Percentiles rank a stretch among this genome's conserved stretches.
phyloP scores from a whole-genome alignment of 2,329 filamentous ascomycete genomes.

The Fusarium algeriense region DNA sequence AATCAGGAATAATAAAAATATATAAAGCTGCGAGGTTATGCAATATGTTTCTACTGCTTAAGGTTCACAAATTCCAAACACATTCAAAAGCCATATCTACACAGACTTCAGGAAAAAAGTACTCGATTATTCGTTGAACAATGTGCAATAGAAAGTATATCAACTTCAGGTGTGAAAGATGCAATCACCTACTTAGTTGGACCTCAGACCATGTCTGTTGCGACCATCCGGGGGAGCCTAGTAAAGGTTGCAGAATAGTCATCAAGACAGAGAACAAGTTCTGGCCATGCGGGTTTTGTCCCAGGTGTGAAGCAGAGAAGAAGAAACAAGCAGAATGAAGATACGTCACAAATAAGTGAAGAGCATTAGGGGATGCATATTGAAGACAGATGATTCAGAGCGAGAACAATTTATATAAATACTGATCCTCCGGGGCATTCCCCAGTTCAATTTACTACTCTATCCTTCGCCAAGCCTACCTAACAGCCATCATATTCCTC shows the following conservation, averaged over 20 bases:
- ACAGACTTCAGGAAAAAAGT: fast-evolving
- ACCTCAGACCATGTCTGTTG: neutral
- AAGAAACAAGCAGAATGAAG: fast-evolving
- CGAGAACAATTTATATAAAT: too few relatives aligned
- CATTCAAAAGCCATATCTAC: fast-evolving
- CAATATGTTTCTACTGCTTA: fast-evolving
- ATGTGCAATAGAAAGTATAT: neutral
- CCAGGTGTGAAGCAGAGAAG: neutral
- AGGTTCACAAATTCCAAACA: fast-evolving
- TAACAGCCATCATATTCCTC: too few relatives aligned
- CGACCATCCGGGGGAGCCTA: neutral
- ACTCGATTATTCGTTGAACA: neutral
- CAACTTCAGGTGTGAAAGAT: neutral
- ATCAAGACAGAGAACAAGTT: fast-evolving
- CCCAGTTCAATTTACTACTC: too few relatives aligned
- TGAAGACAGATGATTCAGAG: fast-evolving
- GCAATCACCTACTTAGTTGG: neutral
- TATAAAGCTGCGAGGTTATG: neutral
- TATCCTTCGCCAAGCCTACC: too few relatives aligned
- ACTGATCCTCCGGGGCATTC: fast-evolving
- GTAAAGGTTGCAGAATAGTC: neutral
- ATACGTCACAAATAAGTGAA: too few relatives aligned
- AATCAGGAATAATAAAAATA: neutral
- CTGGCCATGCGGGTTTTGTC: fast-evolving
- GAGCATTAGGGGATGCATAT: fast-evolving